A percentile compares a stretch with the other conserved stretches of the same genome.
These are phyloP conservation scores for Leccinum pachyderme DNA, from an alignment of 1,284 basidiomycete genomes.

Conservation along the genomic window DNA sequence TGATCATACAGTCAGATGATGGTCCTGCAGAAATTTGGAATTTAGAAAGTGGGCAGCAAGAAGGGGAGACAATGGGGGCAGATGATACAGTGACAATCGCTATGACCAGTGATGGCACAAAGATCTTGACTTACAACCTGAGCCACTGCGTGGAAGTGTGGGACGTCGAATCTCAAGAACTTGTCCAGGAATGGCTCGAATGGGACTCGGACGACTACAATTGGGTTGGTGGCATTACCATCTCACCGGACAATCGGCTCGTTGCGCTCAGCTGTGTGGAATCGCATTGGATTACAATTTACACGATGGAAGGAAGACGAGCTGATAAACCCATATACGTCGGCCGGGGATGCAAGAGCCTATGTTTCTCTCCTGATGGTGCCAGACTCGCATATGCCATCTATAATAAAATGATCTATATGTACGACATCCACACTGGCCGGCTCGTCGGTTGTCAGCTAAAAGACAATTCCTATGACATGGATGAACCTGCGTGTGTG, in stretches of 20 bases:
- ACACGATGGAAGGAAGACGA: not conserved
- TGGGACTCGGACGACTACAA: not conserved
- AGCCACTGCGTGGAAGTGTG: not conserved
- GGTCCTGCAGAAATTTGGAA: not conserved
- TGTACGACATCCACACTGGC: slow-evolving; percentile 5
- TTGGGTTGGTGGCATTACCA: not conserved
- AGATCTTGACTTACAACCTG: not conserved
- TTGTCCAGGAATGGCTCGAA: not conserved
- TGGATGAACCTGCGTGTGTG: not conserved
- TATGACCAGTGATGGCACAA: not conserved
- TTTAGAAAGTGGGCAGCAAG: not conserved
- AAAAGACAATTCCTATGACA: not conserved
- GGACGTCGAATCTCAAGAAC: not conserved
- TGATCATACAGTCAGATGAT: not conserved
- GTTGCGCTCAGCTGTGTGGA: not conserved
- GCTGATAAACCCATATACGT: not conserved
- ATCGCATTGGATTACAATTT: not conserved
- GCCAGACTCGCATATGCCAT: slow-evolving; percentile 6
- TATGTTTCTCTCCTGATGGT: slow-evolving; percentile 10
- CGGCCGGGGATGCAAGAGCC: accelerated
- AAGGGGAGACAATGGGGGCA: not conserved
- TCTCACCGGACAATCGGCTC: not conserved
- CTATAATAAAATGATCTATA: not conserved
- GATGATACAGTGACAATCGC: not conserved
- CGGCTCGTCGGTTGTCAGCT: not conserved